Evolutionary conservation across 805 yeast species (phyloP), one percentile per base, ranked within the genome.

Genomic region (Jamesozyma hellenica): DNA sequence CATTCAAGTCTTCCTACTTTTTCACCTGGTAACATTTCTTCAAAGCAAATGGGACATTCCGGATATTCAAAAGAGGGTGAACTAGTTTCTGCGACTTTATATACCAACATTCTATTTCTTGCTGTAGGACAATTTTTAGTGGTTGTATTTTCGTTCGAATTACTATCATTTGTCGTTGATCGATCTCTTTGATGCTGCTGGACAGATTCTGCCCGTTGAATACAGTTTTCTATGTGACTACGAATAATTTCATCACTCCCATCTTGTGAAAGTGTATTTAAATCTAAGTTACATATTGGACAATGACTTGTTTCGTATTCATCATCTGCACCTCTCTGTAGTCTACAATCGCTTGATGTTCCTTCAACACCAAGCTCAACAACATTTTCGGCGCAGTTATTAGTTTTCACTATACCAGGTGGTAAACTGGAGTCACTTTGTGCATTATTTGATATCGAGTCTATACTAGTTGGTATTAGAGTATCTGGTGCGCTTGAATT

Each of bases 1-100:
- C 99, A 92, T 59, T 90, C 97, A 42, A 92, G 63, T 32, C 99
- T 66, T 0, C 95, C 97, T 14, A 92, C 90, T 52, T 80, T 81
- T 40, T 87, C 92, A 2, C 95, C 95, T 0, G 88, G 84, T 35
- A 65, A 63, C 57, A 88, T 75, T 15, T 84, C 94, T 56, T 92
- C 98, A 45, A 90, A 75, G 55, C 99, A 92, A 18, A 92, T 90
- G 13, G 86, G 90, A 58, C 99, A 92, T 58, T 92, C 97, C 36
- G 75, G 75, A 27, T 69, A 77, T 14, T 66, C 67, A 13, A 34
- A 38, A 11, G 19, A 28, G 13, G 32, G 28, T 9, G 35, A 40
- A 15, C 43, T 41, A 23, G 50, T 6, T 16, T 52, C 47, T 12
- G 41, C 61, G 2, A 69, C 49, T 15, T 51, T 73, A 57, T 83